phyloP scores from a whole-genome alignment of 2,329 filamentous ascomycete genomes.

The Tolypocladium sp. region DNA sequence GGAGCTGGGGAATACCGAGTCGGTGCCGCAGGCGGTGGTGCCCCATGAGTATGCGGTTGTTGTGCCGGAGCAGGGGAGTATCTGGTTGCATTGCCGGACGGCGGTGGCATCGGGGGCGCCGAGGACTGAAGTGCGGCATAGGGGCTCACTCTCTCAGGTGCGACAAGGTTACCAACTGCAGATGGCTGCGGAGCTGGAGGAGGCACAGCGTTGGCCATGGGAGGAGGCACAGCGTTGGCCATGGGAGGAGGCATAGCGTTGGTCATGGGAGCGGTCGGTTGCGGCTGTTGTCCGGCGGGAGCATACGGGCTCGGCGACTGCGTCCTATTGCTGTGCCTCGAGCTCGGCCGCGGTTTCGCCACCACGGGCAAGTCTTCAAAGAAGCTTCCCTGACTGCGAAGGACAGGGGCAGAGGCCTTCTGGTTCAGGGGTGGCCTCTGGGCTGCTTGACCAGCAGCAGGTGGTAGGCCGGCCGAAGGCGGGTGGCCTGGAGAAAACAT shows the following conservation, averaged over 20 bases:
- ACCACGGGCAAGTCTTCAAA: slow-evolving; percentile 68
- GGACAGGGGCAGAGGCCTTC: slow-evolving; percentile 24
- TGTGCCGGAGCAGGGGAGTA: slow-evolving; percentile 54
- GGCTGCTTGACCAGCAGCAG: slow-evolving; percentile 18
- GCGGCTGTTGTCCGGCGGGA: slow-evolving; percentile 1
- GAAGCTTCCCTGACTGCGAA: slow-evolving; percentile 47
- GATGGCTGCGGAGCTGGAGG: slow-evolving; percentile 17
- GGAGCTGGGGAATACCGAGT: slow-evolving; percentile 47
- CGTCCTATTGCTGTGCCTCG: slow-evolving; percentile 38
- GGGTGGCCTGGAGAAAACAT: slow-evolving; percentile 28
- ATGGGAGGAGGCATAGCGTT: slow-evolving; percentile 17
- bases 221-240: slow-evolving; percentile 14
- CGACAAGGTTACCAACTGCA: slow-evolving; percentile 34
- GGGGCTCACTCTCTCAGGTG: slow-evolving; percentile 42
- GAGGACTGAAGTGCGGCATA: slow-evolving; percentile 38
- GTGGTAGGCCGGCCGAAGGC: slow-evolving; percentile 8
- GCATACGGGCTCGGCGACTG: slow-evolving; percentile 27
- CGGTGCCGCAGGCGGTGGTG: slow-evolving; percentile 25
- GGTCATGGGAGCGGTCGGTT: slow-evolving; percentile 13
- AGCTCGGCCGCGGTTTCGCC: slow-evolving; percentile 51
- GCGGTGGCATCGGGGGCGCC: slow-evolving; percentile 19
- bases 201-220: slow-evolving; percentile 14
- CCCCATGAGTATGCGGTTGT: slow-evolving; percentile 27
- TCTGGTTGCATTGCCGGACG: slow-evolving; percentile 29
- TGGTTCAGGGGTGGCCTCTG: slow-evolving; percentile 20